Conservation (phyloP, 345 rosid genomes). For the Geranium rotundifolium region DNA sequence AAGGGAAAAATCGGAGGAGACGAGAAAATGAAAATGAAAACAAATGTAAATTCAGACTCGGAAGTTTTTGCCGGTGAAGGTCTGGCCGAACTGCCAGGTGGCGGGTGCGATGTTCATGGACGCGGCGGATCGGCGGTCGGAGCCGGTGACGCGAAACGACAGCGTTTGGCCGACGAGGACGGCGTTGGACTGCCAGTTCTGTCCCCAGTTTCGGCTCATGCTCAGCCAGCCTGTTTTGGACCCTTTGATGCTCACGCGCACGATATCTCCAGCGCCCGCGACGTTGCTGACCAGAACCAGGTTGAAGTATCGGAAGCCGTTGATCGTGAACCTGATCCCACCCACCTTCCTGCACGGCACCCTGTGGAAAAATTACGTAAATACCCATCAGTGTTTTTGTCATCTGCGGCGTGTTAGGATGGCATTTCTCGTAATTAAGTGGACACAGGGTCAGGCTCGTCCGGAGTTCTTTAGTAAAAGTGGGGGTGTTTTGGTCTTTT, state of each 20-base stretch:
- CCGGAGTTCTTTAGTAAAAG: no score
- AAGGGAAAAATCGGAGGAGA: no score
- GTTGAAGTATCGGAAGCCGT: constrained; percentile 8
- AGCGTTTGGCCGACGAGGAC: constrained; percentile 6
- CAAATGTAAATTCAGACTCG: background rate
- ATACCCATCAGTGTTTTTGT: no score
- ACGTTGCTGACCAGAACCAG: constrained; percentile 11
- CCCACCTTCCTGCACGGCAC: background rate
- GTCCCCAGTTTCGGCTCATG: constrained; percentile 14
- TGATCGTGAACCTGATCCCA: constrained; percentile 8
- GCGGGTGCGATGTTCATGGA: constrained; percentile 2
- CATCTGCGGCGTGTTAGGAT: no score
- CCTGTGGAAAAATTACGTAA: background rate
- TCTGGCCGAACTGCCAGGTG: constrained; percentile 3
- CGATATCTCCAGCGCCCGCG: constrained; percentile 4
- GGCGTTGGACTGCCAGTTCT: constrained; percentile 12
- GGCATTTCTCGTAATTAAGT: no score
- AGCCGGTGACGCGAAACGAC: constrained; percentile 8
- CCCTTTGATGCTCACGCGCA: constrained; percentile 9
- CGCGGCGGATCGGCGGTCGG: constrained; percentile 1
- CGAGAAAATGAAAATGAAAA: no score
- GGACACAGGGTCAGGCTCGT: no score
- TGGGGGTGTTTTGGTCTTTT: no score
- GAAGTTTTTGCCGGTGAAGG: constrained; percentile 6
- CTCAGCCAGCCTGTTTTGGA: background rate